Conservation (phyloP, 2,329 filamentous ascomycete species). For the Dothidotthia symphoricarpi region DNA sequence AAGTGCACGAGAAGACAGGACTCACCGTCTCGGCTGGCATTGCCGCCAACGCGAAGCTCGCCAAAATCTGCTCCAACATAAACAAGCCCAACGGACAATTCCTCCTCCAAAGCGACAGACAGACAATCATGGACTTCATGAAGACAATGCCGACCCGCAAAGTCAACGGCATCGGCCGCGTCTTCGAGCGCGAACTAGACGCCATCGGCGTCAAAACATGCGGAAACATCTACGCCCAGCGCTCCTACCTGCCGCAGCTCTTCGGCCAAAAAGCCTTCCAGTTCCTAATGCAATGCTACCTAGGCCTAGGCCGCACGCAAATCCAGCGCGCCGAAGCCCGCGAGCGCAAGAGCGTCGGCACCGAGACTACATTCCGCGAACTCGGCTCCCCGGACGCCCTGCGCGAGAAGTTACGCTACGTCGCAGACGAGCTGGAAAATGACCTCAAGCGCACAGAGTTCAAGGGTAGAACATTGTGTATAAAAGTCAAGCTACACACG, state of each 20-base stretch:
- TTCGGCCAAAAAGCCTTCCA: conserved; percentile 91
- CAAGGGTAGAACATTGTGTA: conserved; percentile 84
- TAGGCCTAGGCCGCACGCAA: conserved; percentile 81
- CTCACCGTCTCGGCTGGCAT: conserved; percentile 94
- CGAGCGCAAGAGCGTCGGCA: conserved; percentile 90
- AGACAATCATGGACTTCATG: conserved; percentile 83
- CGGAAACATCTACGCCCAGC: conserved; percentile 77
- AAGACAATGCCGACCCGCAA: conserved; percentile 78
- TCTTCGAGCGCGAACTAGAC: conserved; percentile 85
- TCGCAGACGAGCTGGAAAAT: conserved; percentile 81
- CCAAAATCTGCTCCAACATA: conserved; percentile 92
- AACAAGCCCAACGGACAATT: conserved; percentile 98
- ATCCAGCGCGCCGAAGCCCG: conserved; percentile 86
- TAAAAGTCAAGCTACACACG: conserved; percentile 93
- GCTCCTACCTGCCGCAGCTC: conserved; percentile 70
- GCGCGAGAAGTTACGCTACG: conserved; percentile 73
- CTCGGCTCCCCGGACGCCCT: conserved; percentile 67
- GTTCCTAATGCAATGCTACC: conserved; percentile 79
- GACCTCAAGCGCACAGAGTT: conserved; percentile 77
- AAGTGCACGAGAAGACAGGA: conserved; percentile 72
- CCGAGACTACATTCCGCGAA: conserved; percentile 86
- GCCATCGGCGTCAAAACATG: conserved; percentile 86
- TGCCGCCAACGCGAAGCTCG: conserved; percentile 86
- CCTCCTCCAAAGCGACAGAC: conserved; percentile 67
- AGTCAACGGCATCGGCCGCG: conserved; percentile 91